Evolutionary conservation across 768 basidiomycete genomes (phyloP).

Genomic region (Fibroporia radiculosa): DNA sequence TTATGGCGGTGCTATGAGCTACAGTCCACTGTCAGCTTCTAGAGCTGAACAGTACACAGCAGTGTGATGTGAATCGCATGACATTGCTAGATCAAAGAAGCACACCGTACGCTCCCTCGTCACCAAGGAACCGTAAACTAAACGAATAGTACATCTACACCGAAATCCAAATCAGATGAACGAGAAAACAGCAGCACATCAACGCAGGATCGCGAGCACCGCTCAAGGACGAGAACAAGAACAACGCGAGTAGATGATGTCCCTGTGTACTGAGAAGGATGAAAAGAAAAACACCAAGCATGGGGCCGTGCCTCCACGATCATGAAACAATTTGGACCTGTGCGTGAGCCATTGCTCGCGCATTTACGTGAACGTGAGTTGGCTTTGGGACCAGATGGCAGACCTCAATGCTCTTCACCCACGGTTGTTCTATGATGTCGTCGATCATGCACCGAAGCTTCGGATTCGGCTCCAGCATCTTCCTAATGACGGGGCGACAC

Average conservation of each 20-base stretch:
- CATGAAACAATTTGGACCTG: slow-evolving; percentile 32
- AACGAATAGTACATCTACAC: slow-evolving; percentile 11
- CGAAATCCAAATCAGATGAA: too few species aligned
- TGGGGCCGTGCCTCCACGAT: background rate
- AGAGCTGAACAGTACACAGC: slow-evolving; percentile 1
- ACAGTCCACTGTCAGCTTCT: slow-evolving; percentile 1
- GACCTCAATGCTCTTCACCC: slow-evolving; percentile 78
- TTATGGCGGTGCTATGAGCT: background rate
- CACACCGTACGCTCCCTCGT: slow-evolving; percentile 4
- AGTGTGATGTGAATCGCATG: slow-evolving; percentile 1
- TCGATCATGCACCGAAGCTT: slow-evolving; percentile 70
- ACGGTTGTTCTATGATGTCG: slow-evolving; percentile 68
- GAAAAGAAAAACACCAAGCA: slow-evolving; percentile 1
- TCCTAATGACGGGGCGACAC: slow-evolving; percentile 75
- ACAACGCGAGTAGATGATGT: background rate
- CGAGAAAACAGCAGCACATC: slow-evolving; percentile 1
- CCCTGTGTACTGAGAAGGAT: slow-evolving; percentile 2
- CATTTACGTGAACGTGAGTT: slow-evolving; percentile 53
- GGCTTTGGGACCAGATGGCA: slow-evolving; percentile 62
- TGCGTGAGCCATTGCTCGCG: slow-evolving; percentile 51
- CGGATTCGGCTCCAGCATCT: slow-evolving; percentile 95
- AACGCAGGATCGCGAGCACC: background rate
- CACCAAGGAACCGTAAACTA: slow-evolving; percentile 6
- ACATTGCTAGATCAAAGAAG: slow-evolving; percentile 6
- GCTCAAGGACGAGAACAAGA: slow-evolving; percentile 1